These are phyloP conservation scores for Amylostereum areolatum DNA, from an alignment of 1,284 basidiomycete genomes.

Conservation along the genomic window DNA sequence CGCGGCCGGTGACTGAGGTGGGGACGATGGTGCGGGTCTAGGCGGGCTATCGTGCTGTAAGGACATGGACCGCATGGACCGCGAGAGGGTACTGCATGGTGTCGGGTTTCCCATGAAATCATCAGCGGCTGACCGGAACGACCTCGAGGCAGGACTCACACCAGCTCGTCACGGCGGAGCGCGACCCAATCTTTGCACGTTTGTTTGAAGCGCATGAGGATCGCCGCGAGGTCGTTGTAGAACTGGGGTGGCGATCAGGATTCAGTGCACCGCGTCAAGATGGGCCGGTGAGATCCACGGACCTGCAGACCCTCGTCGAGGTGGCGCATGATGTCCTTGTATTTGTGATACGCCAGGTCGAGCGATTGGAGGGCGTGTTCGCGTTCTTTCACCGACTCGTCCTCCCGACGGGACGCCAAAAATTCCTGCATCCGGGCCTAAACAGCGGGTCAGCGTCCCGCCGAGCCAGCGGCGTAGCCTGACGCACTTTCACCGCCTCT, in stretches of 20 bases:
- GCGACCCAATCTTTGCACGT: conserved; percentile 71
- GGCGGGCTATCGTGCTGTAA: conserved; percentile 8
- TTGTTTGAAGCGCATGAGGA: conserved; percentile 71
- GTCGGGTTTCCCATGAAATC: background rate
- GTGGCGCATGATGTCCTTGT: conserved; percentile 80
- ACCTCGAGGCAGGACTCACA: conserved; percentile 17
- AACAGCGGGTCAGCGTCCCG: background rate
- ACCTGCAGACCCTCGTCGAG: conserved; percentile 87
- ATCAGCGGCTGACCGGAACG: background rate
- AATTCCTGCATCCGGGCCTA: conserved; percentile 76
- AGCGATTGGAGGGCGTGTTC: conserved; percentile 84
- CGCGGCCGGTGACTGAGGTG: background rate
- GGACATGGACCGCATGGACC: conserved; percentile 17
- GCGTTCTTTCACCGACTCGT: conserved; percentile 75
- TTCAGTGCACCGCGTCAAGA: background rate
- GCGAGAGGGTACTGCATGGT: conserved; percentile 16
- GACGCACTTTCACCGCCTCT: conserved; percentile 59
- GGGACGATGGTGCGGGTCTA: conserved; percentile 3
- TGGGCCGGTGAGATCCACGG: conserved; percentile 6
- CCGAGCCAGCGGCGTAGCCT: background rate
- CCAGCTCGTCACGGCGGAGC: conserved; percentile 60
- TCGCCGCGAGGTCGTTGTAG: conserved; percentile 73
- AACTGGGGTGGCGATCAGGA: conserved; percentile 44
- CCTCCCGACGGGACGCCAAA: conserved; percentile 73
- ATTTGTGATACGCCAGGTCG: conserved; percentile 85